Conservation (phyloP, 2,329 filamentous ascomycete species). For the Aspergillus fructus region DNA sequence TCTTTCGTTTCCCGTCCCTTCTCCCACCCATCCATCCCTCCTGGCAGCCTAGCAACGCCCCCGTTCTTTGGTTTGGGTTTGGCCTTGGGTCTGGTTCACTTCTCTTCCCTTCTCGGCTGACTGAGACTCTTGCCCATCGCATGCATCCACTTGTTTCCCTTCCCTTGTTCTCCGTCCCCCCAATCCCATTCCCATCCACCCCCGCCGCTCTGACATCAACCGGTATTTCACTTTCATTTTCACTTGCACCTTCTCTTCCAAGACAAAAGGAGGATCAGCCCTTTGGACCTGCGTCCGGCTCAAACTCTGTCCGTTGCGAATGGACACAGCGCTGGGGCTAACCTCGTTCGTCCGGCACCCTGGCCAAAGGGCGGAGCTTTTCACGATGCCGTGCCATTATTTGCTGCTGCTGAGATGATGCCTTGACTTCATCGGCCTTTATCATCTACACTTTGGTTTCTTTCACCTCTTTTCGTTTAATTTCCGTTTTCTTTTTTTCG, state of each 20-base stretch:
- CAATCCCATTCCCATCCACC: constrained; percentile 13
- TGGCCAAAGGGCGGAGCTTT: constrained; percentile 19
- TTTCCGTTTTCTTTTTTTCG: constrained; percentile 8
- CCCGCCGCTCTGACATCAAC: constrained; percentile 39
- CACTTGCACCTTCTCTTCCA: constrained; percentile 13
- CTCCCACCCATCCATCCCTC: constrained; percentile 10
- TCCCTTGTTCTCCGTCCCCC: not conserved
- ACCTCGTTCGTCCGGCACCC: constrained; percentile 23
- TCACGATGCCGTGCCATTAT: constrained; percentile 23
- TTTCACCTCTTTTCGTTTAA: constrained; percentile 14
- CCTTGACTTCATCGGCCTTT: constrained; percentile 36
- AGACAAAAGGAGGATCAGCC: constrained; percentile 39
- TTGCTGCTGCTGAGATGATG: constrained; percentile 32
- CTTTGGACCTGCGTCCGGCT: constrained; percentile 41
- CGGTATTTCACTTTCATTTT: constrained; percentile 24
- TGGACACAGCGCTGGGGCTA: constrained; percentile 28
- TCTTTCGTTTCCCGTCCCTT: not conserved
- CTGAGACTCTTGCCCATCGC: constrained; percentile 18
- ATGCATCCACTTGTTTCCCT: constrained; percentile 32
- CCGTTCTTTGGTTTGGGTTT: constrained; percentile 9
- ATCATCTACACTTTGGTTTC: constrained; percentile 14
- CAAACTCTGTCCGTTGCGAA: constrained; percentile 35
- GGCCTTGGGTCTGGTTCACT: not conserved
- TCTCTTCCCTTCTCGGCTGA: constrained; percentile 14
- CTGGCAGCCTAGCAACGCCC: too few species aligned